A percentile compares a stretch with the other conserved stretches of the same genome.
Evolutionary conservation across 352 stramenopile genomes (phyloP).

Genomic region (Aphanomyces invadans): DNA sequence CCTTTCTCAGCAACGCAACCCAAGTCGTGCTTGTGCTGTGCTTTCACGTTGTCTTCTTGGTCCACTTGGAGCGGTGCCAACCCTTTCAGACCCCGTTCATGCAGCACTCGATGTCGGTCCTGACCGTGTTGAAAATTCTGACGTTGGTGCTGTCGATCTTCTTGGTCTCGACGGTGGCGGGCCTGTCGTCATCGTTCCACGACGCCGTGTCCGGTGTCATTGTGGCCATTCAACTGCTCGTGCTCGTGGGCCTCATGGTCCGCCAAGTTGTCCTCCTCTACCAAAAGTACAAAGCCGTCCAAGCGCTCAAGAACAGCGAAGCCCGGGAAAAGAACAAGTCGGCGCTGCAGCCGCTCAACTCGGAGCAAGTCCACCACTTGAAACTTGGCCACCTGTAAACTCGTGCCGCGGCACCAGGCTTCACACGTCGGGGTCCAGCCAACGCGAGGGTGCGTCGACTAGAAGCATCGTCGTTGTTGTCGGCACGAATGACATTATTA

Average conservation of each 20-base stretch:
- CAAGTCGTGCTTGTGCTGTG: constrained; percentile 70
- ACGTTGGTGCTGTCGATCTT: constrained; percentile 77
- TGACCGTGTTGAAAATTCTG: constrained; percentile 86
- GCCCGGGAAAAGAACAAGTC: background rate
- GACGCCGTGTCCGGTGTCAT: constrained; percentile 71
- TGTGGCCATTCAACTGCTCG: constrained; percentile 66
- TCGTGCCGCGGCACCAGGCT: no score
- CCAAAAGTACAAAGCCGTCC: constrained; percentile 1
- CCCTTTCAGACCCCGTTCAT: constrained; percentile 74
- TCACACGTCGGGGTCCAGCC: no score
- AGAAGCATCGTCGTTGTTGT: no score
- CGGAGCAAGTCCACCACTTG: constrained; percentile 10
- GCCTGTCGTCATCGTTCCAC: constrained; percentile 63
- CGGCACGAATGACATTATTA: no score
- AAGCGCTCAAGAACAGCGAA: background rate
- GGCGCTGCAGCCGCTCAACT: background rate
- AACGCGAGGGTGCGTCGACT: no score
- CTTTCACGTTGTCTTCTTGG: constrained; percentile 68
- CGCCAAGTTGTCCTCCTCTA: constrained; percentile 40
- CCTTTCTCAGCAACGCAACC: constrained; percentile 64
- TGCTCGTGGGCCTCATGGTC: constrained; percentile 73
- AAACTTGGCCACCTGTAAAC: background rate
- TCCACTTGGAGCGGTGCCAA: constrained; percentile 78
- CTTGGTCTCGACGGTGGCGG: constrained; percentile 51
- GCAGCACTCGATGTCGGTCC: constrained; percentile 76